Conservation (phyloP, 2,329 filamentous ascomycete genomes). For the Mycosphaerelloides madeirae region DNA sequence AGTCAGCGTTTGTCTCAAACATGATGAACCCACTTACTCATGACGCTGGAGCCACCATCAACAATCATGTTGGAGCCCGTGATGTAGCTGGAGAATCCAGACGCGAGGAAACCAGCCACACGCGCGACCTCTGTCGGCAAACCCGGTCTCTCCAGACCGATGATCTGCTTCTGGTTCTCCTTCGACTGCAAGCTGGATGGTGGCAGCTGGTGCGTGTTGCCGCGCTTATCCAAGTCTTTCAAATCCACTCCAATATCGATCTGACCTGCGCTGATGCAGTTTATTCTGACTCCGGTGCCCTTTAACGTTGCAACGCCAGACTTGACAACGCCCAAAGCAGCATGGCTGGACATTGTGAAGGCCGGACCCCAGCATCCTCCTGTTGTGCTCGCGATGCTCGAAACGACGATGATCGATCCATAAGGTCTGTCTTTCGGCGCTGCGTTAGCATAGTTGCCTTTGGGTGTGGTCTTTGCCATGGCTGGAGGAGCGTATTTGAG, state of each 20-base stretch:
- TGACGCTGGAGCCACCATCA: slow-evolving; percentile 51
- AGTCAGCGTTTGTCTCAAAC: too few relatives aligned
- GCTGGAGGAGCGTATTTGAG: slow-evolving; percentile 61
- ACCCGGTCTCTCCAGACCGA: slow-evolving; percentile 57
- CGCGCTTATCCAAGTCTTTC: slow-evolving; percentile 47
- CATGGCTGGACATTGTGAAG: slow-evolving; percentile 59
- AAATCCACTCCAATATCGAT: slow-evolving; percentile 47
- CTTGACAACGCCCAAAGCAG: slow-evolving; percentile 57
- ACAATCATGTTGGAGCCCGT: slow-evolving; percentile 59
- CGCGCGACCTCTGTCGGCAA: slow-evolving; percentile 55
- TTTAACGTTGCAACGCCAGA: slow-evolving; percentile 56
- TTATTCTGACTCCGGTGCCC: slow-evolving; percentile 56
- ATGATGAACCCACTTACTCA: slow-evolving; percentile 16
- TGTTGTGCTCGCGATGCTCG: slow-evolving; percentile 52
- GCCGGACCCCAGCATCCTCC: slow-evolving; percentile 57
- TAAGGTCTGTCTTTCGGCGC: slow-evolving; percentile 57
- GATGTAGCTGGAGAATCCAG: slow-evolving; percentile 59
- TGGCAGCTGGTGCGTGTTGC: slow-evolving; percentile 52
- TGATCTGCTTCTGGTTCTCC: slow-evolving; percentile 47
- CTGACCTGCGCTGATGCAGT: slow-evolving; percentile 48
- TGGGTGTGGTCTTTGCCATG: slow-evolving; percentile 56
- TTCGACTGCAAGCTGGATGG: slow-evolving; percentile 51
- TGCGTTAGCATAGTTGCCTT: slow-evolving; percentile 56
- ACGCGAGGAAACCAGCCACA: slow-evolving; percentile 59
- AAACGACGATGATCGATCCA: slow-evolving; percentile 59